phyloP scores from a whole-genome alignment of 352 stramenopile genomes.

The Globisporangium viniferum region DNA sequence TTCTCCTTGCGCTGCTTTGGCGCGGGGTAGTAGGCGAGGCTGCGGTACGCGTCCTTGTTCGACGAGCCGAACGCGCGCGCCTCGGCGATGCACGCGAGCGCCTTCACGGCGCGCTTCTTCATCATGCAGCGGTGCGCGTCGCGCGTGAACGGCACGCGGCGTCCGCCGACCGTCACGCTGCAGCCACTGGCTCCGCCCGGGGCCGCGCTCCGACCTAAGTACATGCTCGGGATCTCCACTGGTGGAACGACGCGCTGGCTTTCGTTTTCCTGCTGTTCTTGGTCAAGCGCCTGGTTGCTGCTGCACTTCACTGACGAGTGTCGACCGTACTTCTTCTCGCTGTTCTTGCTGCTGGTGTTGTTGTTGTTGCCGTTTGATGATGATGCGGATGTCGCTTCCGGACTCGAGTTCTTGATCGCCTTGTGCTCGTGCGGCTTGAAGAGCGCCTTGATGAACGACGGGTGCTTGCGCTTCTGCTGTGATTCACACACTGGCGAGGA shows the following conservation, averaged over 20 bases:
- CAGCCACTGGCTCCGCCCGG: neutral
- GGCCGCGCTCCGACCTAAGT: constrained; percentile 14
- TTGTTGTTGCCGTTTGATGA: neutral
- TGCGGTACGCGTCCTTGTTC: constrained; percentile 8
- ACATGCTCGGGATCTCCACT: constrained; percentile 25
- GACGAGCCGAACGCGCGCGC: constrained; percentile 1
- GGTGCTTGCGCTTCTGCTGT: constrained; percentile 9
- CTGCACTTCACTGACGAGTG: neutral
- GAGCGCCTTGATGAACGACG: constrained; percentile 10
- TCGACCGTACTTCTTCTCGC: neutral
- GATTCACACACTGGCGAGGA: neutral
- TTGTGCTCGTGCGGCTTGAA: constrained; percentile 13
- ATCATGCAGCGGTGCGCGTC: constrained; percentile 19
- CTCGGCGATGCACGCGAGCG: constrained; percentile 17
- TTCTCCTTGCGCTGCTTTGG: constrained; percentile 9
- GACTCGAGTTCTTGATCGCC: constrained; percentile 4
- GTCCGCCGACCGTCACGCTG: constrained; percentile 22
- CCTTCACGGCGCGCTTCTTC: constrained; percentile 18
- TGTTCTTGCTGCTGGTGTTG: neutral
- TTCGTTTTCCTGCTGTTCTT: neutral
- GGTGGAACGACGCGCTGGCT: constrained; percentile 23
- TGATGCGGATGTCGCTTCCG: neutral
- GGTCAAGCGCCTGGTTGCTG: neutral
- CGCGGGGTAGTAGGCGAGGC: constrained; percentile 7
- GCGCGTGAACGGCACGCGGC: constrained; percentile 25